phyloP scores from a whole-genome alignment of 1,284 basidiomycete genomes.

The Irpex sp. region DNA sequence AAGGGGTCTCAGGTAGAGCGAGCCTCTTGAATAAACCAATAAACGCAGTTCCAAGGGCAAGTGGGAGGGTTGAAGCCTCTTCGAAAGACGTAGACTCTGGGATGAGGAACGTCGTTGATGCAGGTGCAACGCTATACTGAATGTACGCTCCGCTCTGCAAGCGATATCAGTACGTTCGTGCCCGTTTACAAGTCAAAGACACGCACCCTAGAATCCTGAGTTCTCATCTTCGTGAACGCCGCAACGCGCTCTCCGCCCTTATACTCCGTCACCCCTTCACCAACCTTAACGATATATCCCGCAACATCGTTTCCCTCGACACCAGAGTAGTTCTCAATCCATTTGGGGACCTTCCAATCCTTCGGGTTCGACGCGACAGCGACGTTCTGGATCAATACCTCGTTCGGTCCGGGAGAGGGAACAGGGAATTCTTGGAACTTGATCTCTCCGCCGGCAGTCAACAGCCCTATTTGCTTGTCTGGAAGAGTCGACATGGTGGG shows the following conservation, averaged over 20 bases:
- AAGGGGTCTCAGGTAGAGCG: conserved; percentile 17
- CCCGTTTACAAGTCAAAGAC: not conserved
- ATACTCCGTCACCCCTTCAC: conserved; percentile 45
- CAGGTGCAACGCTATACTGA: conserved; percentile 1
- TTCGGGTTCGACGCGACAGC: conserved; percentile 9
- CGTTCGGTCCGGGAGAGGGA: conserved; percentile 4
- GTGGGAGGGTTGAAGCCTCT: conserved; percentile 34
- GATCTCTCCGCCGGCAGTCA: not conserved
- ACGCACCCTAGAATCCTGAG: not conserved
- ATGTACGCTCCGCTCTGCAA: not conserved
- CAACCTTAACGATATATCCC: conserved; percentile 50
- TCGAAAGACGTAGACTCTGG: conserved; percentile 22
- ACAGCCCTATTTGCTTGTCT: not conserved
- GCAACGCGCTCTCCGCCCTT: conserved; percentile 40
- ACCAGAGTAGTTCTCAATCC: conserved; percentile 33
- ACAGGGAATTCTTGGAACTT: conserved; percentile 1
- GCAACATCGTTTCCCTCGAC: conserved; percentile 54
- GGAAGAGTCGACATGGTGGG: not conserved
- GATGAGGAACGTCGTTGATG: not conserved
- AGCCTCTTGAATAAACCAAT: conserved; percentile 34
- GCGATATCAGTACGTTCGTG: not conserved
- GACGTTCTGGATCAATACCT: conserved; percentile 10
- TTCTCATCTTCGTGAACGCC: not conserved
- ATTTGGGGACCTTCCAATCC: conserved; percentile 28
- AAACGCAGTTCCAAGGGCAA: conserved; percentile 35